phyloP scores from a whole-genome alignment of 495 filamentous ascomycete genomes.

The Recurvomyces mirabilis region DNA sequence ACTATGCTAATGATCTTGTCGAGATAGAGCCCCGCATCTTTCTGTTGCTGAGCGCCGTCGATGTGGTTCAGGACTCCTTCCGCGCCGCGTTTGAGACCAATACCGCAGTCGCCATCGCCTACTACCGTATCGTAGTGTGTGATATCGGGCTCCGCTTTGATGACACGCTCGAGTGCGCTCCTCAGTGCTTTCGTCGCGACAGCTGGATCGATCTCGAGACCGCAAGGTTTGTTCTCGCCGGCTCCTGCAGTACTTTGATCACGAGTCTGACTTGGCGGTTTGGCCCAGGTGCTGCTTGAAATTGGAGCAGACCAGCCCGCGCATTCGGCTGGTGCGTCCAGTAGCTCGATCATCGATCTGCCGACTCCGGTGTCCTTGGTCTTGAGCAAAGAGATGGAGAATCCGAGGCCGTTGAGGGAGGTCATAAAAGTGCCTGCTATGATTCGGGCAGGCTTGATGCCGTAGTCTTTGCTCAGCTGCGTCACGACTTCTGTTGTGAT shows the following conservation, averaged over 20 bases:
- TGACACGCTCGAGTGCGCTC: conserved; percentile 58
- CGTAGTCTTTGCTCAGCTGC: conserved; percentile 58
- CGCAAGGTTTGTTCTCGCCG: conserved; percentile 49
- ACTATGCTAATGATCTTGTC: conserved; percentile 67
- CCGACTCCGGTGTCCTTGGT: conserved; percentile 71
- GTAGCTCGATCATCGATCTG: conserved; percentile 71
- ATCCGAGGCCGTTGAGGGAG: conserved; percentile 83
- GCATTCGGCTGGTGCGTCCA: conserved; percentile 77
- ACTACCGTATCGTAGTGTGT: conserved; percentile 86
- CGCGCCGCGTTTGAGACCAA: conserved; percentile 79
- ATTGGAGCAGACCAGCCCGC: conserved; percentile 75
- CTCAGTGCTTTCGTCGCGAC: conserved; percentile 48
- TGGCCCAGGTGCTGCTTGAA: conserved; percentile 41
- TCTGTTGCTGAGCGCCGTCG: conserved; percentile 40
- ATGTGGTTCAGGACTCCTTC: conserved; percentile 57
- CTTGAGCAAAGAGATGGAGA: conserved; percentile 78
- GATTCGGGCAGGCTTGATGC: conserved; percentile 60
- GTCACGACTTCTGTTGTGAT: conserved; percentile 78
- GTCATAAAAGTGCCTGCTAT: conserved; percentile 66
- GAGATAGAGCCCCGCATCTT: conserved; percentile 63
- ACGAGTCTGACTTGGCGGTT: conserved; percentile 21
- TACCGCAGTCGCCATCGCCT: conserved; percentile 92
- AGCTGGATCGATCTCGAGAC: conserved; percentile 53
- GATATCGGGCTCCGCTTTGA: conserved; percentile 69
- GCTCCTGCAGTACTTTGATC: conserved; percentile 28